These are phyloP conservation scores for Punica granatum DNA, from an alignment of 345 rosid species.

Conservation along the genomic window DNA sequence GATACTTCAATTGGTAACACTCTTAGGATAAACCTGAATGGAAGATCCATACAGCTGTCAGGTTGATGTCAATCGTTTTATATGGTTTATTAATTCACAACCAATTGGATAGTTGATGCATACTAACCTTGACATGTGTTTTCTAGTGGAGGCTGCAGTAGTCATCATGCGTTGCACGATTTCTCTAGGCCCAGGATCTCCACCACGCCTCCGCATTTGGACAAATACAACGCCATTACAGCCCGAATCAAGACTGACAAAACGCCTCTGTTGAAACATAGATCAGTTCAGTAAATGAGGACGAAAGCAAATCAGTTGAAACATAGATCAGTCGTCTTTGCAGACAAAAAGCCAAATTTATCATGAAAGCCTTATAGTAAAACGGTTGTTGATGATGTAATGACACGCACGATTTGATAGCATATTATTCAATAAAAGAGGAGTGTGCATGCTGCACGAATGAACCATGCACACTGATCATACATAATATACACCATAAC, in stretches of 20 bases:
- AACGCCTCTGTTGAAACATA: conserved; percentile 55
- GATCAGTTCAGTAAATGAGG: background rate
- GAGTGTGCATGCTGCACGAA: background rate
- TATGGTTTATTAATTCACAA: background rate
- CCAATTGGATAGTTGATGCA: conserved; percentile 1
- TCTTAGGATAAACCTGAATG: conserved; percentile 73
- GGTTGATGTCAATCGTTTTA: conserved; percentile 2
- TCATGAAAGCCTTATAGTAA: background rate
- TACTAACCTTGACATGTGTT: conserved; percentile 84
- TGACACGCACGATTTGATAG: background rate
- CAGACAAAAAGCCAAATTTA: background rate
- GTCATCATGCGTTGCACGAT: conserved; percentile 83
- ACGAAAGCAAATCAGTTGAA: background rate
- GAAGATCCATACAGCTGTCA: background rate
- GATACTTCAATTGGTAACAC: conserved; percentile 79
- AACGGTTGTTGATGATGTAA: background rate
- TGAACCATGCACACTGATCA: background rate
- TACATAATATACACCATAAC: background rate
- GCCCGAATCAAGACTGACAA: conserved; percentile 78
- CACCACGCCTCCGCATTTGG: conserved; percentile 85
- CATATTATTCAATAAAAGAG: background rate
- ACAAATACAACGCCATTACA: conserved; percentile 83
- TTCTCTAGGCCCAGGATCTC: conserved; percentile 81
- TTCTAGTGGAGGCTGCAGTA: conserved; percentile 71
- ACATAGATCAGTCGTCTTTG: background rate